Conservation (phyloP, 2,329 filamentous ascomycete genomes). For the Leptographium lundbergii region DNA sequence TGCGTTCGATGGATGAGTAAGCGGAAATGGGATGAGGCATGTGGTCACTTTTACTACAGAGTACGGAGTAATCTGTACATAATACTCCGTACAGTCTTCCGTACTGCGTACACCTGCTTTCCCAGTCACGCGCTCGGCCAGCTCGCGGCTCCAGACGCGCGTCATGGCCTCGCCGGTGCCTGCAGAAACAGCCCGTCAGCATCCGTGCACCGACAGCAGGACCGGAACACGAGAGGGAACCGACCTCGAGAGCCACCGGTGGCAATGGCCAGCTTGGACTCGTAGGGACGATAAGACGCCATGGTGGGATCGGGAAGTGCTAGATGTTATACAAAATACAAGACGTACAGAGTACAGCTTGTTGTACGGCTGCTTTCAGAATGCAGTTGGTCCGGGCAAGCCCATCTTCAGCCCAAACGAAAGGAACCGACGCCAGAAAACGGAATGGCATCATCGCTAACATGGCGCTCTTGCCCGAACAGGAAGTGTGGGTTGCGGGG, state of each 20-base stretch:
- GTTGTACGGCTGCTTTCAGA: too few species aligned
- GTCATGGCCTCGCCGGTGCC: constrained; percentile 54
- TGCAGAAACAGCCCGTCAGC: constrained; percentile 12
- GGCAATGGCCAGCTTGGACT: constrained; percentile 22
- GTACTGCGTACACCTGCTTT: too few species aligned
- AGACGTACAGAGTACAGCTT: not conserved
- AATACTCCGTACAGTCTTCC: too few species aligned
- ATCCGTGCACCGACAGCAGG: not conserved
- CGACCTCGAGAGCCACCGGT: constrained; percentile 34
- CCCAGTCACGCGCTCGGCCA: constrained; percentile 41
- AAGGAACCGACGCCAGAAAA: not conserved
- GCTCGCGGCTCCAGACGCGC: constrained; percentile 46
- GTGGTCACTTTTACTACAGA: too few species aligned
- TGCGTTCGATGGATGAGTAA: not conserved
- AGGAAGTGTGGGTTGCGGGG: not conserved
- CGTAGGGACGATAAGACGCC: not conserved
- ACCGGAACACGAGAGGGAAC: not conserved
- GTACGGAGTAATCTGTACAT: too few species aligned
- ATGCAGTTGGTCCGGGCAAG: too few species aligned
- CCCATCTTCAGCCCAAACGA: too few species aligned
- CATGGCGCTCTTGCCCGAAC: not conserved
- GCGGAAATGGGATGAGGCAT: not conserved
- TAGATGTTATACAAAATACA: not conserved
- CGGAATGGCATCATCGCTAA: not conserved
- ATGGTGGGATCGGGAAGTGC: not conserved